These are phyloP conservation scores for Albophoma yamanashiensis DNA, from an alignment of 2,329 filamentous ascomycete species.

Conservation along the genomic window DNA sequence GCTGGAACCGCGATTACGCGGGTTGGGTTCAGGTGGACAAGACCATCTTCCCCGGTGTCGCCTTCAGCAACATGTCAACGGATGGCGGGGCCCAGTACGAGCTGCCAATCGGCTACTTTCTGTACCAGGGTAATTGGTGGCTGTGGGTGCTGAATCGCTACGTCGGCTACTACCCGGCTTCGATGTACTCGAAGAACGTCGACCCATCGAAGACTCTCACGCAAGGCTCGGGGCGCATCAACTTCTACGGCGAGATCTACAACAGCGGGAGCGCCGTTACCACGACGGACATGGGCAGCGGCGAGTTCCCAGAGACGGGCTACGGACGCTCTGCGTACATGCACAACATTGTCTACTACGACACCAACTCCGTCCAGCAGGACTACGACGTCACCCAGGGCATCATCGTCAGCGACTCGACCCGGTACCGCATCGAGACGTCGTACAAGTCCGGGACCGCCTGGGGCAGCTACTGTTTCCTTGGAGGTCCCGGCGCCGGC, in stretches of 20 bases:
- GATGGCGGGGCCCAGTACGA: conserved; percentile 8
- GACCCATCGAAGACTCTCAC: conserved; percentile 4
- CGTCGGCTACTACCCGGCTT: conserved; percentile 11
- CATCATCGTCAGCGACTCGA: conserved; percentile 5
- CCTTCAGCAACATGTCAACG: conserved; percentile 3
- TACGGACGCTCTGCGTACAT: conserved; percentile 7
- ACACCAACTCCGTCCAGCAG: not conserved
- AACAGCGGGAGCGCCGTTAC: conserved; percentile 8
- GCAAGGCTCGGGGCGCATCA: conserved; percentile 4
- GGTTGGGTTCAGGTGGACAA: conserved; percentile 11
- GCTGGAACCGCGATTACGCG: conserved; percentile 9
- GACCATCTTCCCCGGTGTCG: conserved; percentile 8
- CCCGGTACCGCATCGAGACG: conserved; percentile 6
- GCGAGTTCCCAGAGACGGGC: conserved; percentile 9
- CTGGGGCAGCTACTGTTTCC: conserved; percentile 9
- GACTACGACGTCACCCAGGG: conserved; percentile 3
- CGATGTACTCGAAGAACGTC: conserved; percentile 6
- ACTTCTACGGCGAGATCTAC: conserved; percentile 11
- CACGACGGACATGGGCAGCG: conserved; percentile 12
- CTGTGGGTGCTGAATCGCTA: conserved; percentile 5
- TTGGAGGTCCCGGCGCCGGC: conserved; percentile 10
- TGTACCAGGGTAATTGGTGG: conserved; percentile 11
- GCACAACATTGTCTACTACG: conserved; percentile 8
- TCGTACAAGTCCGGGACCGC: conserved; percentile 5
- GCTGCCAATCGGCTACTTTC: conserved; percentile 5